Conservation (phyloP, 192 early-diverging fungal genomes). For the Neocallimastix lanati region DNA sequence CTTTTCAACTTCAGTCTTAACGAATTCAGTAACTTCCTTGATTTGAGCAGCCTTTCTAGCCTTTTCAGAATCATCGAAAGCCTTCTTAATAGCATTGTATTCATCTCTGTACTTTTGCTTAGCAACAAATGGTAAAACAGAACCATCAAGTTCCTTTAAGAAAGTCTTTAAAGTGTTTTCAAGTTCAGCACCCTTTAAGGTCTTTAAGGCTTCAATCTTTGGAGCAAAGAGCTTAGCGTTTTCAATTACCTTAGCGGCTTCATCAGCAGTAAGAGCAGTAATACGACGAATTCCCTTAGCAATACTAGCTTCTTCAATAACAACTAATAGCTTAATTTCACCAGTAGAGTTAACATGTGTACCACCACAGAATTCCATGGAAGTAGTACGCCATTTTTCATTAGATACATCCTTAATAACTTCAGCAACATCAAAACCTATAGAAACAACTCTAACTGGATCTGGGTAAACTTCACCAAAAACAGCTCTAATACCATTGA, state of each 20-base stretch:
- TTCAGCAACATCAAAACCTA: slow-evolving; percentile 73
- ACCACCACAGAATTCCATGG: slow-evolving; percentile 95
- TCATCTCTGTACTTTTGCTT: slow-evolving; percentile 58
- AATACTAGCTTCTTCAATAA: slow-evolving; percentile 79
- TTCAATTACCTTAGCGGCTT: slow-evolving; percentile 32
- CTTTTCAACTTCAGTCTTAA: slow-evolving; percentile 52
- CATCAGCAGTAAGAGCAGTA: slow-evolving; percentile 82
- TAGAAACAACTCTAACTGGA: slow-evolving; percentile 86
- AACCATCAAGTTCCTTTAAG: slow-evolving; percentile 50
- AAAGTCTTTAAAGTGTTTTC: slow-evolving; percentile 63
- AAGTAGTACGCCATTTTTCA: slow-evolving; percentile 59
- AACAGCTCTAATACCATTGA: slow-evolving; percentile 84
- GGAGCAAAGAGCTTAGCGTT: slow-evolving; percentile 43
- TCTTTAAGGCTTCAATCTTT: slow-evolving; percentile 38
- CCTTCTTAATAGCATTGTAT: slow-evolving; percentile 58
- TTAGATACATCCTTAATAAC: slow-evolving; percentile 64
- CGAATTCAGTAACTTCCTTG: slow-evolving; percentile 62
- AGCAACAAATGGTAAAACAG: slow-evolving; percentile 55
- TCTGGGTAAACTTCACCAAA: slow-evolving; percentile 98
- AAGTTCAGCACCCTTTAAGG: slow-evolving; percentile 35
- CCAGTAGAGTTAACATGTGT: slow-evolving; percentile 83
- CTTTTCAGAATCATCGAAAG: slow-evolving; percentile 77
- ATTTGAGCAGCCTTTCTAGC: slow-evolving; percentile 61
- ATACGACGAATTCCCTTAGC: slow-evolving; percentile 94
- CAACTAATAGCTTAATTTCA: slow-evolving; percentile 69